Evolutionary conservation across 2,329 filamentous ascomycete genomes (phyloP).

Genomic region (Cryphonectria parasitica): DNA sequence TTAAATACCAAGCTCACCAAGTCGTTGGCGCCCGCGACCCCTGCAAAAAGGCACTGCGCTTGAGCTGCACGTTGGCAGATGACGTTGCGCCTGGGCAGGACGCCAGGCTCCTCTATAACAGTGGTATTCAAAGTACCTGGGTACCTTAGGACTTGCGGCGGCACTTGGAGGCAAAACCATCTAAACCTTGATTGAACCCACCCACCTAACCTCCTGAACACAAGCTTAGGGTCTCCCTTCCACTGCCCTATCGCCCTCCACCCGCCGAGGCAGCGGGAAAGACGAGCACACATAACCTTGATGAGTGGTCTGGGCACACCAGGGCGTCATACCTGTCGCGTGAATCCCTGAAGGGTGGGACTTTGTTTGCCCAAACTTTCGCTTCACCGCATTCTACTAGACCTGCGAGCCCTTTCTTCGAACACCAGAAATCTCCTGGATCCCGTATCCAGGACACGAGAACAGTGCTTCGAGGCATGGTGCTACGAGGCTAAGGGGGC

Average conservation of each 20-base stretch:
- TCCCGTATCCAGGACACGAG: conserved; percentile 6
- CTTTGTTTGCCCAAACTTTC: conserved; percentile 1
- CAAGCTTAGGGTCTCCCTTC: conserved; percentile 12
- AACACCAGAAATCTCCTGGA: neutral
- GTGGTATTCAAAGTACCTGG: neutral
- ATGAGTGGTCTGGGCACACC: neutral
- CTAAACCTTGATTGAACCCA: conserved; percentile 4
- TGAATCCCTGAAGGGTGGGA: conserved; percentile 9
- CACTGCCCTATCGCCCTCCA: conserved; percentile 10
- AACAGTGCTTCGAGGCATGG: conserved; percentile 22
- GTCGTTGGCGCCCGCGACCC: conserved; percentile 7
- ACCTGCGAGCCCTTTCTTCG: conserved; percentile 6
- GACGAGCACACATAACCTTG: neutral
- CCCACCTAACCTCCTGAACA: conserved; percentile 11
- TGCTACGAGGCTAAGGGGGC: conserved; percentile 28
- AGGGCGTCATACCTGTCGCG: neutral
- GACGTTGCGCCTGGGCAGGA: conserved; percentile 9
- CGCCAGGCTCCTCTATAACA: neutral
- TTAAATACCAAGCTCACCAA: neutral
- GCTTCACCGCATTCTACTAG: conserved; percentile 4
- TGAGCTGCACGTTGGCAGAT: conserved; percentile 11
- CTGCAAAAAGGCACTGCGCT: conserved; percentile 9
- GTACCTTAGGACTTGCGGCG: conserved; percentile 5
- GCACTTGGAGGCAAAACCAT: conserved; percentile 10
- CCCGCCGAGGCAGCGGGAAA: neutral